Conservation (phyloP, 768 basidiomycete species). For the Chlorophyllum brunneum region DNA sequence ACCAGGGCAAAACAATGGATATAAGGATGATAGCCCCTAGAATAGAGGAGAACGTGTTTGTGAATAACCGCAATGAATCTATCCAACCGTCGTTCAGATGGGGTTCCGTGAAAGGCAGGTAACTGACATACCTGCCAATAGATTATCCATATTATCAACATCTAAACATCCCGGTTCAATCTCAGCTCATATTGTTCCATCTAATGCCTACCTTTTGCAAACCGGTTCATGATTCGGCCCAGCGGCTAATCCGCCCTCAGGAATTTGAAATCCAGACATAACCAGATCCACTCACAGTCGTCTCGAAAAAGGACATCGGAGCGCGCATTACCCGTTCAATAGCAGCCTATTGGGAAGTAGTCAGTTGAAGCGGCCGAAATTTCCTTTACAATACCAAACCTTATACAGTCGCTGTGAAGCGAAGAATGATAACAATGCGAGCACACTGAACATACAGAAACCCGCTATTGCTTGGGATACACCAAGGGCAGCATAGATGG, state of each 20-base stretch:
- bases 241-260: slow-evolving; percentile 45
- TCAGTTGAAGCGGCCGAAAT: not conserved
- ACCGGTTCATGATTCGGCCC: slow-evolving; percentile 87
- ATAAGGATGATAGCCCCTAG: slow-evolving; percentile 77
- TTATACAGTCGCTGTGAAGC: slow-evolving; percentile 69
- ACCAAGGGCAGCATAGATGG: slow-evolving; percentile 73
- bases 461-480: slow-evolving; percentile 62
- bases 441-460: slow-evolving; percentile 63
- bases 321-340: slow-evolving; percentile 74
- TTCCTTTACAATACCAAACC: slow-evolving; percentile 26
- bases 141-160: slow-evolving; percentile 78
- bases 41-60: slow-evolving; percentile 58
- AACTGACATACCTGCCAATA: slow-evolving; percentile 45
- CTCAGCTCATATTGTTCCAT: not conserved
- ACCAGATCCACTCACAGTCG: slow-evolving; percentile 47
- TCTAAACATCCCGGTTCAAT: slow-evolving; percentile 31
- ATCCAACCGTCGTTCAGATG: not conserved
- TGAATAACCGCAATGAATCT: slow-evolving; percentile 75
- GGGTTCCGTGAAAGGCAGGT: not conserved
- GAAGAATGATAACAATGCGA: slow-evolving; percentile 70
- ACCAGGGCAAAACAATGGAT: slow-evolving; percentile 77
- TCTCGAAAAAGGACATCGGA: slow-evolving; percentile 90
- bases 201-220: slow-evolving; percentile 60
- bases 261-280: not conserved
- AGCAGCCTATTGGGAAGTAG: slow-evolving; percentile 44